Evolutionary conservation across 495 filamentous ascomycete genomes (phyloP).

Genomic region (Hypoxylon fuscum): DNA sequence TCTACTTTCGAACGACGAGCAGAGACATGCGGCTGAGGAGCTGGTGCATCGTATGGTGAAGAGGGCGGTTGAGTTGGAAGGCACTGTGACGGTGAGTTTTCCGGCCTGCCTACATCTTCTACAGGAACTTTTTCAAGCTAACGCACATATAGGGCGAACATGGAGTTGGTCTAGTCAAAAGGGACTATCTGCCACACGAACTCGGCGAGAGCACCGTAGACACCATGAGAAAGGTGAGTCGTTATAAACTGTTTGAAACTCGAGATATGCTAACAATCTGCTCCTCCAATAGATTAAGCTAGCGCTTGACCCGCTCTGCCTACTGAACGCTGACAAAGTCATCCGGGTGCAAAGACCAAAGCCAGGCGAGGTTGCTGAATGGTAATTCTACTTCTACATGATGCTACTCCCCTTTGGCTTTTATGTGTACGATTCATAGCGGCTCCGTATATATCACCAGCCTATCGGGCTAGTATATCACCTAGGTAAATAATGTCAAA

Average conservation of each 20-base stretch:
- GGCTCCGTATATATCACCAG: constrained; percentile 7
- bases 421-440: background rate
- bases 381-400: constrained; percentile 44
- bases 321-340: constrained; percentile 85
- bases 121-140: background rate
- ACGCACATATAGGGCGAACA: constrained; percentile 68
- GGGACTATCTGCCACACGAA: constrained; percentile 81
- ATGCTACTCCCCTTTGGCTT: constrained; percentile 12
- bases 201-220: constrained; percentile 77
- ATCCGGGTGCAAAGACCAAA: constrained; percentile 68
- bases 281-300: constrained; percentile 62
- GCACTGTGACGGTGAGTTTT: constrained; percentile 72
- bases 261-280: constrained; percentile 8
- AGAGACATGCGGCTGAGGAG: constrained; percentile 70
- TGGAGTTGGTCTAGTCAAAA: constrained; percentile 81
- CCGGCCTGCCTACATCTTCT: no score
- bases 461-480: background rate
- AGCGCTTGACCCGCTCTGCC: constrained; percentile 78
- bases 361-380: constrained; percentile 60
- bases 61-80: constrained; percentile 82
- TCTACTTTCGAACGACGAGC: constrained; percentile 72
- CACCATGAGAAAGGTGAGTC: constrained; percentile 76
- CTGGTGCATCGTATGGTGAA: constrained; percentile 86
- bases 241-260: background rate
- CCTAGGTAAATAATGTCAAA: constrained; percentile 5